Percentiles rank a stretch among this genome's conserved stretches.
These are phyloP conservation scores for Tuber magnatum DNA, from an alignment of 495 filamentous ascomycete genomes.

Conservation along the genomic window DNA sequence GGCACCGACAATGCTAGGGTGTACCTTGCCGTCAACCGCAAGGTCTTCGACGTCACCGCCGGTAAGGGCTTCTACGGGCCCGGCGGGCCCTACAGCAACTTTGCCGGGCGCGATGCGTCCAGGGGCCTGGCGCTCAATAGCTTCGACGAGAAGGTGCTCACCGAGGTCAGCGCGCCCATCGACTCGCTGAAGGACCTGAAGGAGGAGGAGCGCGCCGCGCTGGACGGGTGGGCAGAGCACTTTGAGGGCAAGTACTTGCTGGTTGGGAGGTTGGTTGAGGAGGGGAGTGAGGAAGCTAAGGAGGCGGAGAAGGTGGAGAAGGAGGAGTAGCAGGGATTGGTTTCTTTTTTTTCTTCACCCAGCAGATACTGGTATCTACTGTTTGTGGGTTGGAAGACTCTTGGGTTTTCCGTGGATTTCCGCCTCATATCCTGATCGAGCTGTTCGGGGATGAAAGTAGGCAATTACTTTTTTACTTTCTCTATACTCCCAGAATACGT, in stretches of 20 bases:
- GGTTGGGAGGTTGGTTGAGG: constrained; percentile 79
- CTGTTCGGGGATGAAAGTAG: not conserved
- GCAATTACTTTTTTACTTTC: not conserved
- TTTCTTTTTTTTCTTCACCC: constrained; percentile 9
- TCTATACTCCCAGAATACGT: not conserved
- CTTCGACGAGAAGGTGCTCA: constrained; percentile 95
- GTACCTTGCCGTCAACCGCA: constrained; percentile 75
- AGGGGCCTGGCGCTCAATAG: constrained; percentile 83
- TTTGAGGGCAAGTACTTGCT: constrained; percentile 92
- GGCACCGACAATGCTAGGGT: constrained; percentile 66
- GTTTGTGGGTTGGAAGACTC: not conserved
- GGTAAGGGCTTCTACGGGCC: constrained; percentile 91
- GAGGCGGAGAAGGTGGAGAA: constrained; percentile 27
- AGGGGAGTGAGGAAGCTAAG: constrained; percentile 54
- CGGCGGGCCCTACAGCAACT: constrained; percentile 87
- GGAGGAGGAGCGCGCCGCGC: constrained; percentile 68
- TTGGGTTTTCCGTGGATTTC: not conserved
- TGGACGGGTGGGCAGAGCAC: constrained; percentile 84
- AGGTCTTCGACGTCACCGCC: constrained; percentile 77
- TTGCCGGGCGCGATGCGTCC: constrained; percentile 88
- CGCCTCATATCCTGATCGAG: not conserved
- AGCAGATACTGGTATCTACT: not conserved
- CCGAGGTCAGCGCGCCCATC: constrained; percentile 76
- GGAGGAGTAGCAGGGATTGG: constrained; percentile 1
- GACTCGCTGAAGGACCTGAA: constrained; percentile 72